Conservation (phyloP, 2,329 filamentous ascomycete genomes). For the Zymoseptoria tritici region DNA sequence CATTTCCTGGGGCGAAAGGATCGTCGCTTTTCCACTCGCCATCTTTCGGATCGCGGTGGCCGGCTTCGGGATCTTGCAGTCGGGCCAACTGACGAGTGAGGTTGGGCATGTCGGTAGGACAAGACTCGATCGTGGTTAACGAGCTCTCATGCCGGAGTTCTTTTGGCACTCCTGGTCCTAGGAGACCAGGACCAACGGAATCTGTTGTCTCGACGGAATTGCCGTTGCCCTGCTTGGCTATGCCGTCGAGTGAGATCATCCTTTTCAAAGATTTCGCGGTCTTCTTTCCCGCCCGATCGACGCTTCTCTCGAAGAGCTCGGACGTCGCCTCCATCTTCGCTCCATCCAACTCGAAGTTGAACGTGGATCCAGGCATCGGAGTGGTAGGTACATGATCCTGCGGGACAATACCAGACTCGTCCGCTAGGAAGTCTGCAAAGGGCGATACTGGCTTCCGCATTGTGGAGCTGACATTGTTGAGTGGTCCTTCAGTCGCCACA, state of each 20-base stretch:
- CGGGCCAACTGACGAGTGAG: conserved; percentile 12
- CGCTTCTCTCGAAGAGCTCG: conserved; percentile 22
- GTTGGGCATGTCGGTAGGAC: conserved; percentile 11
- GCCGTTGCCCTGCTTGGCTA: conserved; percentile 15
- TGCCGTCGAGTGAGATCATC: conserved; percentile 23
- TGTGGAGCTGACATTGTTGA: background rate
- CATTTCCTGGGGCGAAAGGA: conserved; percentile 15
- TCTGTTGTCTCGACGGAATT: background rate
- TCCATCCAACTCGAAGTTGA: conserved; percentile 18
- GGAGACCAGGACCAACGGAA: background rate
- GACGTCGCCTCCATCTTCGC: conserved; percentile 8
- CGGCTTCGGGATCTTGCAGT: conserved; percentile 5
- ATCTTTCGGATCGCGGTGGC: conserved; percentile 7
- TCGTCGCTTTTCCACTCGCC: conserved; percentile 16
- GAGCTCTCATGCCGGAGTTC: background rate
- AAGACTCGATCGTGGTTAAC: conserved; percentile 2
- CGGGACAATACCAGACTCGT: conserved; percentile 9
- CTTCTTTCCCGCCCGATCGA: conserved; percentile 13
- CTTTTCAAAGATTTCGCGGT: conserved; percentile 15
- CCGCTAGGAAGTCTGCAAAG: background rate
- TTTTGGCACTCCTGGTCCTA: background rate
- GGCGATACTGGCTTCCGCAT: conserved; percentile 6
- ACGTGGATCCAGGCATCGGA: conserved; percentile 17
- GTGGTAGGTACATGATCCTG: conserved; percentile 9
- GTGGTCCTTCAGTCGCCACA: conserved; percentile 6